phyloP scores from a whole-genome alignment of 2,329 filamentous ascomycete genomes.

The Chaetomiaceae sp. region DNA sequence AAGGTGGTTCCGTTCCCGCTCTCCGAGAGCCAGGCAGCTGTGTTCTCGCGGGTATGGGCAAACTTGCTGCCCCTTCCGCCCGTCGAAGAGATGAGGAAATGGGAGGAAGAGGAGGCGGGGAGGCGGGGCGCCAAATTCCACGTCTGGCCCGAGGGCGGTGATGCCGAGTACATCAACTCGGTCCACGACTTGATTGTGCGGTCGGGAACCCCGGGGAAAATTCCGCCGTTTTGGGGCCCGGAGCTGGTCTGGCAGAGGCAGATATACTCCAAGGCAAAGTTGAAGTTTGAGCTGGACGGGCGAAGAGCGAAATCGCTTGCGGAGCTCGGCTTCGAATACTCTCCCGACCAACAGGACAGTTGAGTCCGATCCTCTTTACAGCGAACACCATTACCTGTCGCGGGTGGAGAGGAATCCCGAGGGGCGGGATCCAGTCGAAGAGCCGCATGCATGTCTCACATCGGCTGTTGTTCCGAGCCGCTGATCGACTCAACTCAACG shows the following conservation, averaged over 20 bases:
- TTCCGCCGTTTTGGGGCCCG: slow-evolving; percentile 66
- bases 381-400: not conserved
- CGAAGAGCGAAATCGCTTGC: slow-evolving; percentile 59
- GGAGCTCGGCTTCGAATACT: slow-evolving; percentile 67
- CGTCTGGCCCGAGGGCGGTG: slow-evolving; percentile 50
- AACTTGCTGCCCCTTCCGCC: slow-evolving; percentile 63
- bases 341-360: slow-evolving; percentile 17
- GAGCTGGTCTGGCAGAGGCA: slow-evolving; percentile 68
- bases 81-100: slow-evolving; percentile 59
- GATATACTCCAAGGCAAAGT: slow-evolving; percentile 65
- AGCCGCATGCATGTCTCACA: slow-evolving; percentile 5
- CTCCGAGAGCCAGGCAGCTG: slow-evolving; percentile 72
- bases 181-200: slow-evolving; percentile 57
- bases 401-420: not conserved
- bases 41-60: slow-evolving; percentile 73
- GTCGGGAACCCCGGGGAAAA: slow-evolving; percentile 55
- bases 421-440: not conserved
- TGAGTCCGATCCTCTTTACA: not conserved
- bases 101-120: slow-evolving; percentile 61
- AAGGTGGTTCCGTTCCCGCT: slow-evolving; percentile 86
- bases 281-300: slow-evolving; percentile 64
- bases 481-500: not conserved
- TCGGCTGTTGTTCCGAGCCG: not conserved
- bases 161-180: slow-evolving; percentile 66
- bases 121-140: slow-evolving; percentile 42